These are phyloP conservation scores for Xylaria nigripes DNA, from an alignment of 495 filamentous ascomycete genomes.

Conservation along the genomic window DNA sequence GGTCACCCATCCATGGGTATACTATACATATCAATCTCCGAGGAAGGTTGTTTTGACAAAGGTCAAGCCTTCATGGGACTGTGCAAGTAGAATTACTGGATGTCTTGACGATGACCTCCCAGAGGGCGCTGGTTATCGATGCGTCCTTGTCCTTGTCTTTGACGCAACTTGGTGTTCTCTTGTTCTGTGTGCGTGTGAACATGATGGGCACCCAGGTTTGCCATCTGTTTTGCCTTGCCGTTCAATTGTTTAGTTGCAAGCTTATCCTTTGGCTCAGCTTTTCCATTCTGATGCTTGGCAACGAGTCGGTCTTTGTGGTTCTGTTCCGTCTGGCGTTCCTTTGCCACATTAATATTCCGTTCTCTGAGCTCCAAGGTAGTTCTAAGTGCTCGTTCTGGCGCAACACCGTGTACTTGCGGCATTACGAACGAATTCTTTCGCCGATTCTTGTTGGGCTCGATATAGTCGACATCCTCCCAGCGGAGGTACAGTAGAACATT, in stretches of 20 bases:
- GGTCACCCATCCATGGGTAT: not conserved
- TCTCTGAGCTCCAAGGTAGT: not conserved
- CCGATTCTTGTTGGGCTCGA: conserved; percentile 36
- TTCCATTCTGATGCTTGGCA: conserved; percentile 2
- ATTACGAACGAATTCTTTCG: conserved; percentile 15
- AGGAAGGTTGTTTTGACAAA: conserved; percentile 1
- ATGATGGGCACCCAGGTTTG: not conserved
- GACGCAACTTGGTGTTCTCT: conserved; percentile 1
- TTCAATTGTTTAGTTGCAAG: not conserved
- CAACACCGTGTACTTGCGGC: conserved; percentile 20
- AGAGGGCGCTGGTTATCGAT: conserved; percentile 3
- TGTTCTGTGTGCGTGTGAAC: not conserved
- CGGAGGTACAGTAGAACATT: conserved; percentile 45
- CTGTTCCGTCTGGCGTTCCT: not conserved
- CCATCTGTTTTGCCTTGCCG: not conserved
- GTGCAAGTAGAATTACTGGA: not conserved
- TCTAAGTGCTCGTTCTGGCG: conserved; percentile 16
- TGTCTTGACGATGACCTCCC: not conserved
- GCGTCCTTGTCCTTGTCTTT: not conserved
- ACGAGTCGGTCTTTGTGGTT: not conserved
- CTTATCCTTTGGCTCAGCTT: not conserved
- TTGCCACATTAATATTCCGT: not conserved
- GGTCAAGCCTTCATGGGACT: not conserved
- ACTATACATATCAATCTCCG: conserved; percentile 7
- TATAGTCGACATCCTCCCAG: conserved; percentile 47